These are phyloP conservation scores for Trametes elegans DNA, from an alignment of 768 basidiomycete species.

Conservation along the genomic window DNA sequence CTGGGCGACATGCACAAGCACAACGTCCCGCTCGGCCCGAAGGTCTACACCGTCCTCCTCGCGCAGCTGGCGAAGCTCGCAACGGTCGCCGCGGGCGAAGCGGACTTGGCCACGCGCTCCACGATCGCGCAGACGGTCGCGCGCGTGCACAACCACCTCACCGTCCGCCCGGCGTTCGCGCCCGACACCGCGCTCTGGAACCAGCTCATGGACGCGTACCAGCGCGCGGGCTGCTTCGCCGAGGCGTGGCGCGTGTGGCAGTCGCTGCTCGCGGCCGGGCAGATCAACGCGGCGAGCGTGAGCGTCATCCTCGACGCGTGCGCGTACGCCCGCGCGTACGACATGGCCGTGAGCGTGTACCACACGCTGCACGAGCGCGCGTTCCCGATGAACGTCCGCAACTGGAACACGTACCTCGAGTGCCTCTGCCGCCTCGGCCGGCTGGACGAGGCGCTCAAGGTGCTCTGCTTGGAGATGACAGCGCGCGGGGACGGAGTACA, in stretches of 20 bases:
- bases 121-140: conserved; percentile 43
- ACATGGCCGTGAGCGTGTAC: conserved; percentile 55
- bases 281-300: conserved; percentile 61
- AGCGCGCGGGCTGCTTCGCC: conserved; percentile 66
- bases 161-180: conserved; percentile 73
- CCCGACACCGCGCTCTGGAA: conserved; percentile 75
- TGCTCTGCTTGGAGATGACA: conserved; percentile 66
- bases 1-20: conserved; percentile 75
- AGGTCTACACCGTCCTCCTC: conserved; percentile 69
- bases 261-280: conserved; percentile 55
- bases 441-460: conserved; percentile 64
- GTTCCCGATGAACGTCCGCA: conserved; percentile 57
- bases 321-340: conserved; percentile 53
- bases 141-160: conserved; percentile 71
- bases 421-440: conserved; percentile 74
- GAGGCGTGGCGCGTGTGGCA: conserved; percentile 84
- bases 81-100: conserved; percentile 18
- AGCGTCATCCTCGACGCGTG: conserved; percentile 88
- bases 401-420: conserved; percentile 85
- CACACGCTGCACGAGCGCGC: conserved; percentile 45
- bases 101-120: conserved; percentile 10
- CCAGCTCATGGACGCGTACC: conserved; percentile 87
- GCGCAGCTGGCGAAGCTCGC: conserved; percentile 51
- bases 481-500: conserved; percentile 35
- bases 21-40: conserved; percentile 52